Base-by-base conservation (phyloP, 2,329 filamentous ascomycete species). In the Aspergillus transmontanensis region DNA sequence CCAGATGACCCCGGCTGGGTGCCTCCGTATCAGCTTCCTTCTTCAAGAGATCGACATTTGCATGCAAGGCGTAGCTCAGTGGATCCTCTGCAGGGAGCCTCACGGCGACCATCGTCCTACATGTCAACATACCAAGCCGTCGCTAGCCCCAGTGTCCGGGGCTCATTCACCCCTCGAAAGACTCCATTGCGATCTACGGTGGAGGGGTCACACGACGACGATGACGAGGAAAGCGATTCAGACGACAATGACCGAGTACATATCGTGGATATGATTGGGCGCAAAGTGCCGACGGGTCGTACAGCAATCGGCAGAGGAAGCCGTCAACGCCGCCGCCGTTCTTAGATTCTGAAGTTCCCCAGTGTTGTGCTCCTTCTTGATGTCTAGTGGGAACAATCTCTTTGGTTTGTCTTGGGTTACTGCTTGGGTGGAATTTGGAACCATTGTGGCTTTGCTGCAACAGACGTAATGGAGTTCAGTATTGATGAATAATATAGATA, bases 1-100 rank as follows among this genome's bases (percentile, higher is more conserved):
- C 81, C 81, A 34, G 82, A 85, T 59, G 85, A 85, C 65, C 76
- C 76, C 1, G 79, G 81, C 56, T 82, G 79, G 80, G 78, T 73
- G 48, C 75, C 76, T 69, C 78, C 82, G 19, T 71, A 72, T 57
- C 73, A 68, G 60, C 68, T 71, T 23, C 71, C 75, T 19, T 76
- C 76, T 55, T 62, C 73, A 2, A 50, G 70, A 39, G 76, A 77
- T 30, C 75, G 71, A 56, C 60, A 68, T 28, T 71, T 71, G 12
- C 75, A 77, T 36, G 66, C 69, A 43, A 66, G 71, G 34, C 74
- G 74, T 62, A 68, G 73, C 41, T 72, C 75, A 21, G 60, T 69
- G 5, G 78, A 80, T 66, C 69, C 74, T 53, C 71, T 75, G 28
- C 74, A 68, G 50, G 68, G 69, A 39, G 66, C 70, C 14, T 69